These are phyloP conservation scores for Cystobasidium ongulense DNA, from an alignment of 768 basidiomycete species.

Conservation along the genomic window DNA sequence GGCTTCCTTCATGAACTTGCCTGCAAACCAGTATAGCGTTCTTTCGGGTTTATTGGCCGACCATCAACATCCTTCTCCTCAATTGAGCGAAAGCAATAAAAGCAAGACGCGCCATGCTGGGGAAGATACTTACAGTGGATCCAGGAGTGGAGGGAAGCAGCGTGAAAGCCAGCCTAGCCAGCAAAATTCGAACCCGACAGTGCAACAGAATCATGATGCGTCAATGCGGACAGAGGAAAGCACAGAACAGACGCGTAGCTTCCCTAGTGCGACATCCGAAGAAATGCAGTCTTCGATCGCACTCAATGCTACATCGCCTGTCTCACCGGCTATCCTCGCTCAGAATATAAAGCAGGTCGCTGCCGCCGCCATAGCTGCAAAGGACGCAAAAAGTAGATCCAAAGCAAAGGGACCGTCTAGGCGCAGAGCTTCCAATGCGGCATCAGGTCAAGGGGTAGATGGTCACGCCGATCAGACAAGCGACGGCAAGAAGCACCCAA, in stretches of 20 bases:
- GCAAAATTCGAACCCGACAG: background rate
- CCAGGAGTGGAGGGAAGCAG: background rate
- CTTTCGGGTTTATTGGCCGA: slow-evolving; percentile 19
- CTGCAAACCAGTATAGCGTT: slow-evolving; percentile 7
- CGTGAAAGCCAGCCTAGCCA: background rate
- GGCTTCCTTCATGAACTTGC: slow-evolving; percentile 84
- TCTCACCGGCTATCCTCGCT: slow-evolving; percentile 11
- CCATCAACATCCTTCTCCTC: background rate
- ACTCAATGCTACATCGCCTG: background rate
- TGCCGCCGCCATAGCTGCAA: slow-evolving; percentile 21
- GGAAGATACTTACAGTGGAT: background rate
- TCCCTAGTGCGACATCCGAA: background rate
- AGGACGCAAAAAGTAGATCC: slow-evolving; percentile 14
- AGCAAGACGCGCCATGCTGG: no score
- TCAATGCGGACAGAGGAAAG: background rate
- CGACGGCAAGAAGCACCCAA: background rate
- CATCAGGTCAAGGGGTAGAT: background rate
- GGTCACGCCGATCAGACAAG: background rate
- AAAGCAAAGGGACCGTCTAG: background rate
- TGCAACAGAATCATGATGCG: background rate
- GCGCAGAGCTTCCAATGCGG: background rate
- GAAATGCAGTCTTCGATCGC: background rate
- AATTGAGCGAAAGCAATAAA: background rate
- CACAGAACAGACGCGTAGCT: background rate
- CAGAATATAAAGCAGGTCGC: slow-evolving; percentile 12